These are phyloP conservation scores for Fragosphaeria purpurea DNA, from an alignment of 2,329 filamentous ascomycete genomes.

Conservation along the genomic window DNA sequence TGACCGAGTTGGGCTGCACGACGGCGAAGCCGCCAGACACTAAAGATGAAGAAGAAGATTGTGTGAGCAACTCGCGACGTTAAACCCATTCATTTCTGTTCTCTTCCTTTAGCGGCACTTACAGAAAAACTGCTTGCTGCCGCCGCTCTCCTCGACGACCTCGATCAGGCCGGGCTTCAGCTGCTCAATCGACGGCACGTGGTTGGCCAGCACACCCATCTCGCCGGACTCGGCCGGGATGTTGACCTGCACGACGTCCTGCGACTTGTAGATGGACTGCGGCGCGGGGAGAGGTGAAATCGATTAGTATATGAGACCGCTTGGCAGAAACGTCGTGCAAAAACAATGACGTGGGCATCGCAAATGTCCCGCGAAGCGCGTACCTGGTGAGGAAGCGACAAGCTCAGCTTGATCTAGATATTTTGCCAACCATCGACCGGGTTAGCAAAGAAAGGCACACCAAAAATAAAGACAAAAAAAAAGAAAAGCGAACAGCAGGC, in stretches of 20 bases:
- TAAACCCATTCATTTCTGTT: too few relatives aligned
- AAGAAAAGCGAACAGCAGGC: conserved; percentile 15
- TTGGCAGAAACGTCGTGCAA: too few relatives aligned
- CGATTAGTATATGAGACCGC: too few relatives aligned
- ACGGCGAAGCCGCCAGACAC: conserved; percentile 95
- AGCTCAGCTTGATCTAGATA: conserved; percentile 82
- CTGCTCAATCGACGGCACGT: conserved; percentile 98
- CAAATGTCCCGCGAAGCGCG: conserved; percentile 23
- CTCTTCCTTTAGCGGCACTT: conserved; percentile 32
- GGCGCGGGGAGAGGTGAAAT: too few relatives aligned
- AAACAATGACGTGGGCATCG: not conserved
- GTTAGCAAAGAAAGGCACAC: conserved; percentile 16
- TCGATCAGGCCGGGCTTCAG: conserved; percentile 93
- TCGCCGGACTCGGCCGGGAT: conserved; percentile 95
- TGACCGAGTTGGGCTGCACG: conserved; percentile 84
- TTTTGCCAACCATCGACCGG: not conserved
- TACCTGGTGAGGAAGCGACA: conserved; percentile 98
- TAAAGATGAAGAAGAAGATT: conserved; percentile 24
- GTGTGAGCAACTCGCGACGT: too few relatives aligned
- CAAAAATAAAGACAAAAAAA: conserved; percentile 4
- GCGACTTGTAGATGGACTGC: conserved; percentile 56
- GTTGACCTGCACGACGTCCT: conserved; percentile 88
- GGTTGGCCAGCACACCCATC: conserved; percentile 98
- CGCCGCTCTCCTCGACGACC: conserved; percentile 85
- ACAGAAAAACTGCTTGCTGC: conserved; percentile 97